These are phyloP conservation scores for Gossypium aridum DNA, from an alignment of 441 rosid species.

Conservation along the genomic window DNA sequence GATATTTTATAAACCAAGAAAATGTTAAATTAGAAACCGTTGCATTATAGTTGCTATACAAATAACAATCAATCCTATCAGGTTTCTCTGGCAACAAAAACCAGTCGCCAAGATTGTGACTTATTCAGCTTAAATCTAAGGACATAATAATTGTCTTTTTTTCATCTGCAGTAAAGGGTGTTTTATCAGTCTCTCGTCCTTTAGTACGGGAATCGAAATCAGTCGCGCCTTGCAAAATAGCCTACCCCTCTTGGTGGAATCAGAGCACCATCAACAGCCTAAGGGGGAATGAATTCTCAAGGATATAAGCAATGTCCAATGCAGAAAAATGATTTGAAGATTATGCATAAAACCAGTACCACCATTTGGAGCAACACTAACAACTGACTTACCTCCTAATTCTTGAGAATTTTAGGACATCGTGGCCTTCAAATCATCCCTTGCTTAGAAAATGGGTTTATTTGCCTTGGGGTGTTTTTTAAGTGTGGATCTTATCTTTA, in stretches of 20 bases:
- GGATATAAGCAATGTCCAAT: not conserved
- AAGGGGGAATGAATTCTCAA: not conserved
- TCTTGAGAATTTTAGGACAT: not conserved
- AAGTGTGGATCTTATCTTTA: conserved; percentile 13
- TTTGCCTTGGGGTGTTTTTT: conserved; percentile 6
- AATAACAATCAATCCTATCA: conserved; percentile 7
- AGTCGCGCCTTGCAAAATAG: not conserved
- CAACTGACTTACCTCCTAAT: not conserved
- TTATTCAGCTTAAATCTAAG: conserved; percentile 16
- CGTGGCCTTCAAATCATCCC: conserved; percentile 29
- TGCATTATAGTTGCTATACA: conserved; percentile 3
- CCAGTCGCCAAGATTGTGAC: conserved; percentile 11
- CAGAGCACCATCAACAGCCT: not conserved
- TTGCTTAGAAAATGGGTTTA: conserved; percentile 23
- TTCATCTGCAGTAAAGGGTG: conserved; percentile 10
- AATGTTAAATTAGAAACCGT: conserved; percentile 8
- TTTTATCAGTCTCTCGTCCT: conserved; percentile 8
- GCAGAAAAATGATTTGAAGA: not conserved
- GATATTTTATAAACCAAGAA: conserved; percentile 1
- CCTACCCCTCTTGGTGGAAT: not conserved
- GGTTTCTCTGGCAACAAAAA: conserved; percentile 11
- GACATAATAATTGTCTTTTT: conserved; percentile 22
- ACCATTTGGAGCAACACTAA: conserved; percentile 6
- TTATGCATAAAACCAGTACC: conserved; percentile 17
- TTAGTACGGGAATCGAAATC: conserved; percentile 4